Percentiles rank a stretch among this genome's conserved stretches.
phyloP scores from a whole-genome alignment of 768 basidiomycete species.

The Tricholoma sp. region DNA sequence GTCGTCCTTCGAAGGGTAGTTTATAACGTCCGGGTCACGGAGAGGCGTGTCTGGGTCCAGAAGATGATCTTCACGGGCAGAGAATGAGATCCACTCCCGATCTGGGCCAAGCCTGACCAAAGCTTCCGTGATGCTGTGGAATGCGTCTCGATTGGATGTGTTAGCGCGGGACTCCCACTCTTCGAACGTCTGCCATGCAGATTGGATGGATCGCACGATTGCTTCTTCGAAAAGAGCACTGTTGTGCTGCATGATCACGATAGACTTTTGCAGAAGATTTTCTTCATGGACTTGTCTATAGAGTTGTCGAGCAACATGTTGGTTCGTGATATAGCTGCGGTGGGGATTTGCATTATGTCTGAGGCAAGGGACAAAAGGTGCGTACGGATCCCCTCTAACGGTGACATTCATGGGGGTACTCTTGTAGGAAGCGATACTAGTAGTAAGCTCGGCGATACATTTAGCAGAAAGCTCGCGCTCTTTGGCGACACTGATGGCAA shows the following conservation, averaged over 20 bases:
- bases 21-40: constrained; percentile 69
- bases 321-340: constrained; percentile 62
- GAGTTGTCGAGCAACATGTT: constrained; percentile 71
- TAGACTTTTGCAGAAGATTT: constrained; percentile 94
- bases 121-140: constrained; percentile 60
- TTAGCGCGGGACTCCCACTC: constrained; percentile 89
- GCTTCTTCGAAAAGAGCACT: constrained; percentile 99
- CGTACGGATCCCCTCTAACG: constrained; percentile 78
- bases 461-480: constrained; percentile 87
- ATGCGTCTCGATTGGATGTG: constrained; percentile 65
- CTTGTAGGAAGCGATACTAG: constrained; percentile 82
- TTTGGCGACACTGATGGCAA: constrained; percentile 85
- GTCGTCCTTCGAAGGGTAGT: constrained; percentile 90
- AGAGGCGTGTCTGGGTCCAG: constrained; percentile 96
- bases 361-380: constrained; percentile 16
- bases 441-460: constrained; percentile 81
- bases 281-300: constrained; percentile 94
- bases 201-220: constrained; percentile 91
- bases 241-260: constrained; percentile 98
- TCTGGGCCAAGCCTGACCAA: constrained; percentile 82
- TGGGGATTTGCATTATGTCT: background rate
- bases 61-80: constrained; percentile 90
- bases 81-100: constrained; percentile 93
- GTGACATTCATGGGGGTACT: constrained; percentile 89
- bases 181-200: constrained; percentile 95